Base-by-base conservation (phyloP, 2,329 filamentous ascomycete species). In the Microcyclospora pomicola region DNA sequence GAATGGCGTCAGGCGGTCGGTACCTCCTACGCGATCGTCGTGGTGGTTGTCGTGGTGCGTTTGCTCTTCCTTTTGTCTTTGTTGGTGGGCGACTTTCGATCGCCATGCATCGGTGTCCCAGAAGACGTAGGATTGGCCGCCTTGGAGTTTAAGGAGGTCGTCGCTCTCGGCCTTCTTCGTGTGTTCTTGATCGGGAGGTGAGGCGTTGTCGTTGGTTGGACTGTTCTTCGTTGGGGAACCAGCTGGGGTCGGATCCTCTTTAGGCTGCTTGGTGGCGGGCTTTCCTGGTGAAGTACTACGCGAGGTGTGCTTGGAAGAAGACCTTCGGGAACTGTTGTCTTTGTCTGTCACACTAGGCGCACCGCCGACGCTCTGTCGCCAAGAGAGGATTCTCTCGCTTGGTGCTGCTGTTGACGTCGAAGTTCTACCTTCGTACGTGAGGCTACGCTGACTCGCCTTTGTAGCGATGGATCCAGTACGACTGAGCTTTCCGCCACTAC, bases 371-470 rank as follows among this genome's bases (percentile, higher is more conserved):
- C 71, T 72, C 47, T 92, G 84, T 3, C 87, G 76, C 88, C 88
- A 98, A 35, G 76, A 82, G 46, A 92, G 71, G 47, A 95, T 95
- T 12, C 83, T 74, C 45, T 96, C 88, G 1, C 79, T 68, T 2
- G 71, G 71, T 58, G 65, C 42, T 56, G 53, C 43, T 28, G 48
- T 48, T 15, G 52, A 56, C 2, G 49, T 50, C 2, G 56, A 50
- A 52, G 41, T 49, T 49, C 42, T 35, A 24, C 45, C 44, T 15
- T 55, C 53, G 5, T 50, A 6, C 9, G 12, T 47, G 15, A 60
- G 37, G 31, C 53, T 58, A 12, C 48, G 50, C 37, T 54, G 43
- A 33, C 54, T 56, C 15, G 44, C 45, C 36, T 64, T 63, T 2
- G 64, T 68, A 0, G 58, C 55, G 6, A 63, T 51, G 14, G 59